Base-by-base conservation (phyloP, 176 grass and related monocot genomes). In the Phoenix roebelenii region DNA sequence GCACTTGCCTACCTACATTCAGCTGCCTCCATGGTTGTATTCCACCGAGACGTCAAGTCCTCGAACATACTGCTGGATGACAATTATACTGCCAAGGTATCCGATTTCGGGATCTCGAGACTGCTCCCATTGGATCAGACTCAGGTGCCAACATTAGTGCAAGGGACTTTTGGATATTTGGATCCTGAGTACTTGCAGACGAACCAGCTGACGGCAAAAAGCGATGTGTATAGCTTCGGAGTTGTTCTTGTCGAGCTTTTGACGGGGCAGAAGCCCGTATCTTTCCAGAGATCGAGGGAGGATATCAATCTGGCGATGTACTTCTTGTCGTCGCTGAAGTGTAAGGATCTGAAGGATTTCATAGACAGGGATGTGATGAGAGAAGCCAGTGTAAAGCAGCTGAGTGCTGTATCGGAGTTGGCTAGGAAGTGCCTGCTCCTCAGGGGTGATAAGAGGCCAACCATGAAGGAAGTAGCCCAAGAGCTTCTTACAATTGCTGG, bases 11-110 rank as follows among this genome's bases (percentile, higher is more conserved):
- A 62, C n/a, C 3, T 62, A 3, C 59, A 62, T 3, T 63, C 60
- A 4, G 29, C 32, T 15, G 60, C 60, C 1, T 63, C 60, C 6
- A 63, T 63, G 12, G 19, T 18, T 20, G 49, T 63, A 22, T 63
- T 63, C 20, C 60, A 63, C 48, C 22, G 32, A 49, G 60, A 63
- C 22, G 19, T 63, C 0, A 63, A 63, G n/a, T 63, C 60, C 17
- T 63, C 60, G 9, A 63, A 63, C 3, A 15, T 63, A 44, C 32
- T 49, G 12, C 48, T 63, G n/a, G 60, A 63, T 49, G 60, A 63
- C 18, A 19, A 63, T 49, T 48, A 22, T 1, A 63, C 28, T 15
- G 60, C 18, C 39, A 63, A 63, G 30, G 18, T 63, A 1, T 63
- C 32, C 5, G 60, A 63, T 49, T 63, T 63, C 16, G 60, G 60